These are phyloP conservation scores for Sugiyamaella chiloensis DNA, from an alignment of 805 yeast species.

Conservation along the genomic window DNA sequence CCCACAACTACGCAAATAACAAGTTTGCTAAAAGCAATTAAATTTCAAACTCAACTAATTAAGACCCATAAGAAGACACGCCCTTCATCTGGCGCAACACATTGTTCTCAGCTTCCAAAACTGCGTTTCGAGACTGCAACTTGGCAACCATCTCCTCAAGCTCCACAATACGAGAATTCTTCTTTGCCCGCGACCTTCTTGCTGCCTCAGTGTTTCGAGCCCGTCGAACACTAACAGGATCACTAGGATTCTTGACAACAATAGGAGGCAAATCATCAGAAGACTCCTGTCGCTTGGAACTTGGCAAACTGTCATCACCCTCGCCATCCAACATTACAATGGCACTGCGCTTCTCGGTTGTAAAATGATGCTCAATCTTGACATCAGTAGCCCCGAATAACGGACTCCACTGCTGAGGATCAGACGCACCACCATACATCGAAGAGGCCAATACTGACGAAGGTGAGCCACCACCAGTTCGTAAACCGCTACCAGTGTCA, in stretches of 20 bases:
- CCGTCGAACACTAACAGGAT: constrained; percentile 69
- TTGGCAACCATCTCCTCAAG: constrained; percentile 74
- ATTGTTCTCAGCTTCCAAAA: constrained; percentile 54
- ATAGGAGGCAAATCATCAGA: constrained; percentile 65
- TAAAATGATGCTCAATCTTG: constrained; percentile 9
- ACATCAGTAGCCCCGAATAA: constrained; percentile 12
- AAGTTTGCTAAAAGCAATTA: too few relatives aligned
- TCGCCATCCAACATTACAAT: constrained; percentile 17
- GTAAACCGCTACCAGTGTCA: background rate
- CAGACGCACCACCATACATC: constrained; percentile 11
- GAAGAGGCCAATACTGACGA: constrained; percentile 8
- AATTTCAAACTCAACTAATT: too few relatives aligned
- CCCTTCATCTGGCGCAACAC: constrained; percentile 15
- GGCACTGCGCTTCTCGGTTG: constrained; percentile 19
- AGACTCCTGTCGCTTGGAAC: background rate
- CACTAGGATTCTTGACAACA: constrained; percentile 48
- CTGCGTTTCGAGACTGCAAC: constrained; percentile 53
- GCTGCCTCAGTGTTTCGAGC: constrained; percentile 94
- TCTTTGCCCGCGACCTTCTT: constrained; percentile 89
- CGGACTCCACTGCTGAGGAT: constrained; percentile 19
- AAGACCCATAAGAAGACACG: too few relatives aligned
- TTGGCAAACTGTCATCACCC: background rate
- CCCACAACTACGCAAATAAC: too few relatives aligned
- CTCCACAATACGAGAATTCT: constrained; percentile 81
- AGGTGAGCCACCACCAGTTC: background rate